Percentiles rank a stretch among this genome's conserved stretches.
phyloP scores from a whole-genome alignment of 441 rosid species.

The Macaranga tanarius region DNA sequence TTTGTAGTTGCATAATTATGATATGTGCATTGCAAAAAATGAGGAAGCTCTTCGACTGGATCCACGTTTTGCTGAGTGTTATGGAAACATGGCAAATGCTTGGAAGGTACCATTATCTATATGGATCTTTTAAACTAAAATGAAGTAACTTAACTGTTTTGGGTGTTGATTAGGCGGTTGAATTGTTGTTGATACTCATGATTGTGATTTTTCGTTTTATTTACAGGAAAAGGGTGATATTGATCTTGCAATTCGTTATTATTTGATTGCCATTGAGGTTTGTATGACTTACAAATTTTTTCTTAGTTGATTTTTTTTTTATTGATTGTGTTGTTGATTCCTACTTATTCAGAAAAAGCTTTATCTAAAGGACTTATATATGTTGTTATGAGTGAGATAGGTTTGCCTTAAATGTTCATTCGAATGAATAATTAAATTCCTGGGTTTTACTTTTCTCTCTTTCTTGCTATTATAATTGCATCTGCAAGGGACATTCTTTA shows the following conservation, averaged over 20 bases:
- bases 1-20: constrained; percentile 86
- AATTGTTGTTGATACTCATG: constrained; percentile 9
- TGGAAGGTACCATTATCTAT: constrained; percentile 66
- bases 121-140: constrained; percentile 11
- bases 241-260: constrained; percentile 91
- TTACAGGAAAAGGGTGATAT: constrained; percentile 93
- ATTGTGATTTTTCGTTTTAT: constrained; percentile 15
- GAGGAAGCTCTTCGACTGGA: constrained; percentile 95
- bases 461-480: background rate
- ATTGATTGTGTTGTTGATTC: no score
- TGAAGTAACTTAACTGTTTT: background rate
- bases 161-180: background rate
- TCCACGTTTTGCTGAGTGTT: constrained; percentile 97
- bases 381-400: background rate
- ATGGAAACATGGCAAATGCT: constrained; percentile 99
- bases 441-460: no score
- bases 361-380: background rate
- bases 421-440: background rate
- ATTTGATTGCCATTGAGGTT: constrained; percentile 97
- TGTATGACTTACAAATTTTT: constrained; percentile 23
- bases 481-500: background rate
- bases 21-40: constrained; percentile 90
- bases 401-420: background rate
- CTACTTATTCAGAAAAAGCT: background rate
- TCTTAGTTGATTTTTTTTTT: background rate